A percentile compares a stretch with the other conserved stretches of the same genome.
Evolutionary conservation across 2,329 filamentous ascomycete species (phyloP).

Genomic region (Colletotrichum falcatum): DNA sequence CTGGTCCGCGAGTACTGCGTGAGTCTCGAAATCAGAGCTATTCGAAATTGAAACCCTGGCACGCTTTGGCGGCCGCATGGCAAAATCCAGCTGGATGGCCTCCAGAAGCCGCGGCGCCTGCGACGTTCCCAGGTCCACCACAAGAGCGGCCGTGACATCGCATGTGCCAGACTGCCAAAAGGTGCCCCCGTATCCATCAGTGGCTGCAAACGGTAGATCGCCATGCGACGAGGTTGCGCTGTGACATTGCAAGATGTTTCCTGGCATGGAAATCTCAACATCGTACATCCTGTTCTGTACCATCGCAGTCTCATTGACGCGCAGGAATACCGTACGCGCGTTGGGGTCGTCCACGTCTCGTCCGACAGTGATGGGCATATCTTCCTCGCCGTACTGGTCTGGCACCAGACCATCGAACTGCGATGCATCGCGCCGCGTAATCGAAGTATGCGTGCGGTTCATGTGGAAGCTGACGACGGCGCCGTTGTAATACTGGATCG

Average conservation of each 20-base stretch:
- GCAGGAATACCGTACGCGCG: slow-evolving; percentile 10
- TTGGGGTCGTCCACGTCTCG: slow-evolving; percentile 19
- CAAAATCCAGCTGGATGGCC: neutral
- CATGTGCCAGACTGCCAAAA: neutral
- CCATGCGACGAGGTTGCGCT: neutral
- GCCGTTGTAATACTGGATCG: slow-evolving; percentile 47
- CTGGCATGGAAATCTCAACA: neutral
- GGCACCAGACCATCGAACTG: slow-evolving; percentile 19
- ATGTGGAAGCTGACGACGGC: slow-evolving; percentile 45
- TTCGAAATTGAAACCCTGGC: neutral
- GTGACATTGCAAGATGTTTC: neutral
- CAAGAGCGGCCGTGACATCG: neutral
- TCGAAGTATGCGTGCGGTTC: slow-evolving; percentile 45
- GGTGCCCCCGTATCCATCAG: neutral
- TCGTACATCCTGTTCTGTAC: neutral
- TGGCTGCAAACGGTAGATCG: neutral
- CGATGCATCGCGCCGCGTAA: slow-evolving; percentile 32
- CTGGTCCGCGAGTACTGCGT: neutral
- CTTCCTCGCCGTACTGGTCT: slow-evolving; percentile 8
- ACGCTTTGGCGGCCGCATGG: neutral
- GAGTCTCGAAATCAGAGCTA: neutral
- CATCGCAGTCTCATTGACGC: neutral
- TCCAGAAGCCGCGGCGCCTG: neutral
- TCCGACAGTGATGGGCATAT: slow-evolving; percentile 20
- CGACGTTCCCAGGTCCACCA: neutral